Base-by-base conservation (phyloP, 345 rosid genomes). In the Acer campestre region DNA sequence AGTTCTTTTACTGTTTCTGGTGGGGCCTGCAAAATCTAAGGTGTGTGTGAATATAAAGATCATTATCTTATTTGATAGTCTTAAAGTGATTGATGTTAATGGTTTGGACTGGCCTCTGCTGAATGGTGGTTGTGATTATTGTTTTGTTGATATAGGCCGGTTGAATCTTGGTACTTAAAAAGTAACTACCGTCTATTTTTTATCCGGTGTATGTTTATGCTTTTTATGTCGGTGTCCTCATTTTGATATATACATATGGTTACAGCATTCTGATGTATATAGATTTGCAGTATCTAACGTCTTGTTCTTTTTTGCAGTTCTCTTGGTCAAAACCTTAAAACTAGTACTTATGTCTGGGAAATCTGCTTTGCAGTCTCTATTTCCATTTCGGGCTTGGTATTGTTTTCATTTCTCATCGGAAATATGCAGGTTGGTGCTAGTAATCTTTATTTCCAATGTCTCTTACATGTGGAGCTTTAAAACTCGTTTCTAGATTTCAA, bases 1-100 rank as follows among this genome's bases (percentile, higher is more conserved):
- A 92, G 82, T 88, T 90, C 64, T 87, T 90, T 61, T 92, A 87
- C 84, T 90, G 94, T 80, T 91, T 91, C 61, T 91, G 92, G 94
- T 92, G 97, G 97, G 97, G 94, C 55, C 86, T 92, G 65, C 97
- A 84, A 71, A 89, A 89, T 82, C 87, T 92, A 80, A 92, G 97
- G 97, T 92, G 12, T 49, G 81, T 18, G 74, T 31, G 46, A 6
- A 2, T 79, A 68, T 64, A 42, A 31, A 31, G 58, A 22, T 68
- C 38, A 44, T 76, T 67, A 25, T 42, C 69, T 67, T 46, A 44
- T 46, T 46, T 18, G 25, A 6, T 3, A 35, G 6, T 35, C 38
- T 35, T 35, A 3, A 59, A 59, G 38, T 7, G 12, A 20, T 29
- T 10, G 6, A 23, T 61, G 76, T 48, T 46, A 18, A 3, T 27